phyloP scores from a whole-genome alignment of 441 rosid species.

The Raphanus hybrid region DNA sequence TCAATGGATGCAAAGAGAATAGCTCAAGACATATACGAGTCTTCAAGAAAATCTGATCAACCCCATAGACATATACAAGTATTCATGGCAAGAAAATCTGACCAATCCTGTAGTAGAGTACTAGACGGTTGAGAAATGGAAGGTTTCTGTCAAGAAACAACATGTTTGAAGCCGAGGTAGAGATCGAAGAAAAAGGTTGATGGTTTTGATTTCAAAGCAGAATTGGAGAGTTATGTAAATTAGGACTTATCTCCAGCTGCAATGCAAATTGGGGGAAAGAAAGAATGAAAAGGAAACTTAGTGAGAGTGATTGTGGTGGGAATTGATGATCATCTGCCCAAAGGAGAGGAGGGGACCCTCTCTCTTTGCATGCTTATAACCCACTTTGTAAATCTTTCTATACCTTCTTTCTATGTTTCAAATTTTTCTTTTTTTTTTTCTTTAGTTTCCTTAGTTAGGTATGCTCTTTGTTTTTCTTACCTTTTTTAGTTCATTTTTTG shows the following conservation, averaged over 20 bases:
- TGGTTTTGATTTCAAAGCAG: slow-evolving; percentile 40
- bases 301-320: slow-evolving; percentile 40
- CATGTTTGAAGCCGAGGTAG: slow-evolving; percentile 15
- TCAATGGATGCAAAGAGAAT: slow-evolving; percentile 67
- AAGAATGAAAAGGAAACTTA: slow-evolving; percentile 38
- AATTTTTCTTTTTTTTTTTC: neutral
- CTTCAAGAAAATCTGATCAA: slow-evolving; percentile 39
- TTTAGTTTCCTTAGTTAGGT: slow-evolving; percentile 29
- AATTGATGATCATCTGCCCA: slow-evolving; percentile 44
- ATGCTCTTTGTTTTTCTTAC: slow-evolving; percentile 34
- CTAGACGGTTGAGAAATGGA: slow-evolving; percentile 1
- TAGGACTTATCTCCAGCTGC: slow-evolving; percentile 40
- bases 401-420: slow-evolving; percentile 27
- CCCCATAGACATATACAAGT: slow-evolving; percentile 7
- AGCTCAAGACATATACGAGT: slow-evolving; percentile 56
- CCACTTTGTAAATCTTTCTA: slow-evolving; percentile 49
- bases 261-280: slow-evolving; percentile 44
- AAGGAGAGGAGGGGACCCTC: slow-evolving; percentile 42
- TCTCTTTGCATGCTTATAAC: slow-evolving; percentile 45
- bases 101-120: slow-evolving; percentile 17
- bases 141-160: neutral
- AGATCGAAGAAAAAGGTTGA: slow-evolving; percentile 21
- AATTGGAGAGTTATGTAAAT: slow-evolving; percentile 35
- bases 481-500: slow-evolving; percentile 28
- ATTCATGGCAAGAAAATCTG: slow-evolving; percentile 13